phyloP scores from a whole-genome alignment of 2,329 filamentous ascomycete genomes.

The Xylaria sp. region DNA sequence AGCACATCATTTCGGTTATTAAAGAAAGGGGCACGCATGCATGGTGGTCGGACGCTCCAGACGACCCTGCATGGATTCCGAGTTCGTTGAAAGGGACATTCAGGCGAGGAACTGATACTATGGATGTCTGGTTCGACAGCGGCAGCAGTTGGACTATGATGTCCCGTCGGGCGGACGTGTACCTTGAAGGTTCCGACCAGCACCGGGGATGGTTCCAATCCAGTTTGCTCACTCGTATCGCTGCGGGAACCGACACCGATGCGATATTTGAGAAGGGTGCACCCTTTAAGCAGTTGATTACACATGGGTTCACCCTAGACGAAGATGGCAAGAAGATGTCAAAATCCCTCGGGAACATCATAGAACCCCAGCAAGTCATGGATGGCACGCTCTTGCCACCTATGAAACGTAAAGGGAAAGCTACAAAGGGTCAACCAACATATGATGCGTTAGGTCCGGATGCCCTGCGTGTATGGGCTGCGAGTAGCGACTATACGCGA shows the following conservation, averaged over 20 bases:
- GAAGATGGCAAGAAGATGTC: slow-evolving; percentile 96
- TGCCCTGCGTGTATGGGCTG: slow-evolving; percentile 89
- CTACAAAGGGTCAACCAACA: slow-evolving; percentile 52
- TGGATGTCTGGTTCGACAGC: slow-evolving; percentile 99
- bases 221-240: slow-evolving; percentile 86
- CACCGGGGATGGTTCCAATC: slow-evolving; percentile 99
- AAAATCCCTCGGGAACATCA: slow-evolving; percentile 92
- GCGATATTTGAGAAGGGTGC: slow-evolving; percentile 55
- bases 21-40: slow-evolving; percentile 83
- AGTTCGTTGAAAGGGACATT: slow-evolving; percentile 70
- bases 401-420: slow-evolving; percentile 70
- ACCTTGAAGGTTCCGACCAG: slow-evolving; percentile 94
- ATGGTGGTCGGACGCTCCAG: slow-evolving; percentile 87
- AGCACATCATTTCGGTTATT: slow-evolving; percentile 85
- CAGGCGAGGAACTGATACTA: slow-evolving; percentile 87
- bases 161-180: slow-evolving; percentile 77
- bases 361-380: slow-evolving; percentile 85
- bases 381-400: slow-evolving; percentile 81
- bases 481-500: slow-evolving; percentile 88
- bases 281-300: slow-evolving; percentile 90
- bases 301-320: slow-evolving; percentile 94
- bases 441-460: slow-evolving; percentile 85
- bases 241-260: slow-evolving; percentile 63
- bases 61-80: slow-evolving; percentile 83
- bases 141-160: slow-evolving; percentile 87